Evolutionary conservation across 345 rosid genomes (phyloP), one percentile per base, ranked within the genome.

Genomic region (Euclidium syriacum): DNA sequence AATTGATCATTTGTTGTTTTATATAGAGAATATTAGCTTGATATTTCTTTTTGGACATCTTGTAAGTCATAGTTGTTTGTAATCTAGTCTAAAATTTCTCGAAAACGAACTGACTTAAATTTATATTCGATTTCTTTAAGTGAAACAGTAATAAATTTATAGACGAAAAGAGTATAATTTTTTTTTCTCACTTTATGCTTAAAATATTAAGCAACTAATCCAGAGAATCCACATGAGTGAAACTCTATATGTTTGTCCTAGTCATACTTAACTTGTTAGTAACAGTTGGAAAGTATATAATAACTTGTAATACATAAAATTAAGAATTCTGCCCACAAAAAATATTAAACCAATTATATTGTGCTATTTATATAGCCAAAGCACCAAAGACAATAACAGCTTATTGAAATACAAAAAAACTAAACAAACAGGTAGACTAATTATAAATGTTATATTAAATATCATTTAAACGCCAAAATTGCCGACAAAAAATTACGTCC

Each of bases 401-500:
- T 42, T 9, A 15, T 17, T 42, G 10, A 35, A 42, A 26, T n/a
- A 11, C 0, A 16, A 6, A 33, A 16, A 8, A 4, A 30, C n/a
- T n/a, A n/a, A n/a, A n/a, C n/a, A 58, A 18, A 17, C 9, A 41
- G 20, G n/a, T n/a, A 33, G 26, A 9, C 36, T 57, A 51, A 25
- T 18, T 17, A 40, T 47, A 20, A 9, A 33, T 49, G 9, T 17
- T 33, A 26, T 41, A n/a, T n/a, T n/a, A 17, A 17, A 46, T 50
- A 50, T 19, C 25, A 38, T 19, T 34, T 58, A 58, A 23, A 58
- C 39, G 30, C 41, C 52, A 16, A 43, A 68, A 52, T 60, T 52
- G 73, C 67, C 73, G 67, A 68, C 67, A 42, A 62, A 52, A 58
- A 54, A 53, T n/a, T n/a, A n/a, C 68, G 69, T 62, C 58, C 7